Base-by-base conservation (phyloP, 805 yeast species). In the Candida oleophila region DNA sequence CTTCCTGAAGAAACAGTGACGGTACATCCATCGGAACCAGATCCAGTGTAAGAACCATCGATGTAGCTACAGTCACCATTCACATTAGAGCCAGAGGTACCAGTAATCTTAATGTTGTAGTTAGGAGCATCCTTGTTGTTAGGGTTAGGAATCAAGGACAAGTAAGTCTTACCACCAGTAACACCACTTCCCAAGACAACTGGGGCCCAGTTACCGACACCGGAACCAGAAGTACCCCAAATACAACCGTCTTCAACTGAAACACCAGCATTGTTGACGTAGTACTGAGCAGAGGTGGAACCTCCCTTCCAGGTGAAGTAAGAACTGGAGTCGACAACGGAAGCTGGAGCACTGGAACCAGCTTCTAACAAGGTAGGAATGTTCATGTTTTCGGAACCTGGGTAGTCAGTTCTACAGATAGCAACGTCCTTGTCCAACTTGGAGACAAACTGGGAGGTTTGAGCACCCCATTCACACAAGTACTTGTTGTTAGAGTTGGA, bases 301-400 rank as follows among this genome's bases (percentile, higher is more conserved):
- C 78, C 75, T 47, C 96, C 95, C 62, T 73, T 56, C 97, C 97
- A 91, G 48, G 65, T 65, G 81, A 82, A 94, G 80, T 92, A 92
- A 53, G 75, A 60, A 55, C 74, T 85, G 65, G 82, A 80, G 68
- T 89, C 78, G 53, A 91, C 97, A 55, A 86, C 95, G 45, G 96
- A 77, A 56, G 90, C 73, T 48, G 86, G 85, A 61, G 77, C 68
- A 34, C 78, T 56, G 34, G 73, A 59, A 59, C 96, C 96, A 49
- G 85, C 87, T 30, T 65, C 67, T 44, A 91, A 86, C 52, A 81
- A 74, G 50, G 98, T 91, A 67, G 99, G 98, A 52, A 92, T 79
- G 56, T 85, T 95, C 98, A 92, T 94, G 81, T 90, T 90, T 77
- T 92, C 99, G 54, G 97, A 85, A 75, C 99, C 99, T 64, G 99